These are phyloP conservation scores for Dactylella cylindrospora DNA, from an alignment of 2,329 filamentous ascomycete genomes.

Conservation along the genomic window DNA sequence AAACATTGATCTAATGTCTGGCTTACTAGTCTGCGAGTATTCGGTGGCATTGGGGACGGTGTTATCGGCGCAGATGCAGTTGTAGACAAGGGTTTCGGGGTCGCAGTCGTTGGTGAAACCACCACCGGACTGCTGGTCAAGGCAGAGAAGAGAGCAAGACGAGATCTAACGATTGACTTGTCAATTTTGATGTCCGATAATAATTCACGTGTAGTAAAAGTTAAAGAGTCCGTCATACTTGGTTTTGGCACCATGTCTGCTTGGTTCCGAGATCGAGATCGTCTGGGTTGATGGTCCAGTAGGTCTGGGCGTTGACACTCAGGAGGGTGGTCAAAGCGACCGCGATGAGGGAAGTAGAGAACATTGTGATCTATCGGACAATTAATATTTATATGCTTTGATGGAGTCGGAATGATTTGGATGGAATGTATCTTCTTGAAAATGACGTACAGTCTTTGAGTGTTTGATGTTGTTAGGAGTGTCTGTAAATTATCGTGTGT, in stretches of 20 bases:
- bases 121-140: slow-evolving; percentile 30
- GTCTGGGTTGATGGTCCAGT: slow-evolving; percentile 28
- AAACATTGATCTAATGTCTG: neutral
- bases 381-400: slow-evolving; percentile 32
- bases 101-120: slow-evolving; percentile 31
- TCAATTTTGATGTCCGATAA: neutral
- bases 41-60: slow-evolving; percentile 37
- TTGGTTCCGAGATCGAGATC: slow-evolving; percentile 38
- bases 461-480: no score
- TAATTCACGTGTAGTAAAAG: neutral
- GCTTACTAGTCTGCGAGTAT: slow-evolving; percentile 42
- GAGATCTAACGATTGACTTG: slow-evolving; percentile 23
- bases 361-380: no score
- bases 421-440: neutral
- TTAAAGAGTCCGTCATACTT: slow-evolving; percentile 1
- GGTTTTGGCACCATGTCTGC: slow-evolving; percentile 32
- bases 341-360: slow-evolving; percentile 21
- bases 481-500: no score
- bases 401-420: slow-evolving; percentile 1
- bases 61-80: slow-evolving; percentile 39
- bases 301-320: slow-evolving; percentile 27
- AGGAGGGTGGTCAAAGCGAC: slow-evolving; percentile 30
- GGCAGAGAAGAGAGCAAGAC: slow-evolving; percentile 35
- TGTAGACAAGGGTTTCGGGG: slow-evolving; percentile 20
- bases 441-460: neutral